Base-by-base conservation (phyloP, 306 rosid genomes). In the Delonix regia region DNA sequence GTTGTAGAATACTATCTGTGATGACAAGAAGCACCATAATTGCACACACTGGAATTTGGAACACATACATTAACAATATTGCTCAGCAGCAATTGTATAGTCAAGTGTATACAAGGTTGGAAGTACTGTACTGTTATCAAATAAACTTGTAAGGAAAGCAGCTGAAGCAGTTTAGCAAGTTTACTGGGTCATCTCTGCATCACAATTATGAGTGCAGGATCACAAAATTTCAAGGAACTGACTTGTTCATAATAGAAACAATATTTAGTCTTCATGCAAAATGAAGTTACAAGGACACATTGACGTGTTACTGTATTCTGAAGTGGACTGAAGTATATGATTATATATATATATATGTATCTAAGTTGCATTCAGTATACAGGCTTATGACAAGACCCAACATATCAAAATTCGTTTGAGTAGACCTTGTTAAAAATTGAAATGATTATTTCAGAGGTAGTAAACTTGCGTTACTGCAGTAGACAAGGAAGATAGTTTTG, bases 91-190 rank as follows among this genome's bases (percentile, higher is more conserved):
- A 28, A 27, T 38, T 52, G 22, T 42, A 53, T 52, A 52, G 59
- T 34, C 44, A 7, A 66, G 34, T 24, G 56, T 28, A 18, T 36
- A 13, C 42, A 57, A 34, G 65, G 24, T 18, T 65, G 22, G 34
- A 48, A 74, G 55, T 27, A 48, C 27, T 57, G 57, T 74, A 47
- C 65, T 57, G 62, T 67, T 67, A 13, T 34, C 28, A 44, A 63
- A 59, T 69, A 6, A 69, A 57, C 52, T 57, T 27, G 11, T 65
- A 65, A 39, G 28, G 39, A 27, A 16, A 64, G 9, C 48, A n/a
- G 24, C 65, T 69, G 77, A 41, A 60, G 75, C 69, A 81, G 68
- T 25, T 76, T 70, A 76, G 19, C 52, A 73, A 52, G 51, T 49
- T 63, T 52, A 38, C 19, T 80, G 30, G 33, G 24, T 25, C 27